These are phyloP conservation scores for Solanum neorickii DNA, from an alignment of 257 asterid genomes.

Conservation along the genomic window DNA sequence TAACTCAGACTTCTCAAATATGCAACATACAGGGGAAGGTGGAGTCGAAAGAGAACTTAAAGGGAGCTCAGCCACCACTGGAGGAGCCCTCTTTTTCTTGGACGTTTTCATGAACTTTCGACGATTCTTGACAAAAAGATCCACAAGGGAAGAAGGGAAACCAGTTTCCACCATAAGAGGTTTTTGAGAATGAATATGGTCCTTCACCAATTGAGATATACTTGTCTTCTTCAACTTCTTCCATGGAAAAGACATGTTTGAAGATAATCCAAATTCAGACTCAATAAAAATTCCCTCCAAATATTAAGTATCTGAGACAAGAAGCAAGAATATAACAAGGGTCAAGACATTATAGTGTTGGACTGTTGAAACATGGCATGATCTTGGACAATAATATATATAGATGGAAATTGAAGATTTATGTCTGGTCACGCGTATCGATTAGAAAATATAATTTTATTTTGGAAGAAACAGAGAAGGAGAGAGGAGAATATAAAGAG, in stretches of 20 bases:
- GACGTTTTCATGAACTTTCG: constrained; percentile 36
- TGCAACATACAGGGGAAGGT: background rate
- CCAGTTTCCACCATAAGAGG: constrained; percentile 72
- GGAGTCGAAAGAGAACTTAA: background rate
- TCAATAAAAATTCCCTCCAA: background rate
- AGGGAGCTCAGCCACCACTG: background rate
- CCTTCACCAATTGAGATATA: constrained; percentile 48
- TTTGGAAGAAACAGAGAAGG: background rate
- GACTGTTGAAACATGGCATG: background rate
- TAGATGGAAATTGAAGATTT: background rate
- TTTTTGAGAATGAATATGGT: constrained; percentile 50
- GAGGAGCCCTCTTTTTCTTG: constrained; percentile 20
- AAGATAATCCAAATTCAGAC: background rate
- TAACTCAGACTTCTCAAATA: background rate
- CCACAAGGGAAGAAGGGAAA: constrained; percentile 72
- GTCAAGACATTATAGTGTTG: background rate
- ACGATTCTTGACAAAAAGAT: constrained; percentile 63
- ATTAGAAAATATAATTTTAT: background rate
- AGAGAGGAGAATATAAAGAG: background rate
- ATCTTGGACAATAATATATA: background rate
- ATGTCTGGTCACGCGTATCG: background rate
- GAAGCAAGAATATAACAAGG: background rate
- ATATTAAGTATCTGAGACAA: background rate
- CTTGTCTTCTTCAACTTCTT: constrained; percentile 41
- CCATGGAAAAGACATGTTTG: constrained; percentile 55